phyloP scores from a whole-genome alignment of 169 alveolate species.

The Eimeria maxima region DNA sequence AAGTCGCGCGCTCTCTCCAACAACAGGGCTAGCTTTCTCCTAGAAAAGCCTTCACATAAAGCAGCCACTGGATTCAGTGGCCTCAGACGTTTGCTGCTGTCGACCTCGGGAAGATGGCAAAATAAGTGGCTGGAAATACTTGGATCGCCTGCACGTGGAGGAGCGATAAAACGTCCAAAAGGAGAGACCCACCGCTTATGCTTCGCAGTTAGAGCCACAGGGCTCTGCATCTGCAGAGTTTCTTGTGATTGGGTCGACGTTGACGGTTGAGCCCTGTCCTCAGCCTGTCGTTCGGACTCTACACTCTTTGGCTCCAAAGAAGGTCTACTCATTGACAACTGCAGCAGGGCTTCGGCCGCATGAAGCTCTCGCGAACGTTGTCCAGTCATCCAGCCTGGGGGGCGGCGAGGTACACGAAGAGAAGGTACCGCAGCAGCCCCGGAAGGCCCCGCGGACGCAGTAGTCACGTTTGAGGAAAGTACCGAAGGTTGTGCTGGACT shows the following conservation, averaged over 20 bases:
- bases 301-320: no score
- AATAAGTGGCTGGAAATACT: neutral
- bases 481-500: no score
- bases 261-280: neutral
- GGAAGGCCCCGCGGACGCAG: no score
- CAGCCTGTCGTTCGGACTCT: neutral
- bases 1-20: neutral
- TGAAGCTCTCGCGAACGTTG: neutral
- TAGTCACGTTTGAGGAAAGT: no score
- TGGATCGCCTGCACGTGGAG: no score
- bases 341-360: neutral
- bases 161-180: neutral
- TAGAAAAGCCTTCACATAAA: neutral
- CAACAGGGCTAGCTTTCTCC: neutral
- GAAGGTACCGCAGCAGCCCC: no score
- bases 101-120: neutral
- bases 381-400: no score
- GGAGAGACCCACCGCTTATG: neutral
- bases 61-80: neutral
- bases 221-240: neutral
- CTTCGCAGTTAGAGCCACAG: no score
- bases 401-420: no score
- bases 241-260: neutral
- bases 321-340: neutral
- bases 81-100: neutral